phyloP scores from a whole-genome alignment of 306 rosid species.

The Sophora flavescens region DNA sequence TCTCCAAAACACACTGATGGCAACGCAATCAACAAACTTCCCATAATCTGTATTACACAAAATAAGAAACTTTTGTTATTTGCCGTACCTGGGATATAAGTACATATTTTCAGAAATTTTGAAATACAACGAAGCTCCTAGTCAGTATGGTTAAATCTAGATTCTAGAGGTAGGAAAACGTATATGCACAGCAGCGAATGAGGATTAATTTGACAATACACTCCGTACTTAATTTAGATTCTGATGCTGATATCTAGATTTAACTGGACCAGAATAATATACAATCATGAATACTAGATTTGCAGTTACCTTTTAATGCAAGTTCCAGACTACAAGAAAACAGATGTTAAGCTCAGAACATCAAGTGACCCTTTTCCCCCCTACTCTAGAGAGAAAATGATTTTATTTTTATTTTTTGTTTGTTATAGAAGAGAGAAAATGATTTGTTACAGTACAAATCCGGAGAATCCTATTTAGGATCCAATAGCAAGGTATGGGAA shows the following conservation, averaged over 20 bases:
- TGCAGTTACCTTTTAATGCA: background rate
- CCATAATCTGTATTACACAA: conserved; percentile 10
- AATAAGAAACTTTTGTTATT: background rate
- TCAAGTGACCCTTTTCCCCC: background rate
- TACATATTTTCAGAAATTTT: background rate
- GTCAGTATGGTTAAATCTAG: background rate
- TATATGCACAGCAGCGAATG: background rate
- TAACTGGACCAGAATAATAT: background rate
- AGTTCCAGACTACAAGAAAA: background rate
- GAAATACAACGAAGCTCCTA: background rate
- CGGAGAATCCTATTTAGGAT: background rate
- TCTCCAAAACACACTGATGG: conserved; percentile 15
- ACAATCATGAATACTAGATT: background rate
- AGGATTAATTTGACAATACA: background rate
- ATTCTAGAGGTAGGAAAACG: background rate
- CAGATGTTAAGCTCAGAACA: background rate
- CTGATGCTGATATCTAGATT: background rate
- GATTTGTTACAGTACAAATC: background rate
- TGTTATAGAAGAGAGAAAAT: background rate
- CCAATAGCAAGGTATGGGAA: too few species aligned
- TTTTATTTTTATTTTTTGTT: too few species aligned
- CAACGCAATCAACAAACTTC: conserved; percentile 22
- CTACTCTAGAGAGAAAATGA: background rate
- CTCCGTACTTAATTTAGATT: background rate
- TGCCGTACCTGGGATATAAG: conserved; percentile 13